phyloP scores from a whole-genome alignment of 31 red algal species.

The Bonnemaisonia californica region DNA sequence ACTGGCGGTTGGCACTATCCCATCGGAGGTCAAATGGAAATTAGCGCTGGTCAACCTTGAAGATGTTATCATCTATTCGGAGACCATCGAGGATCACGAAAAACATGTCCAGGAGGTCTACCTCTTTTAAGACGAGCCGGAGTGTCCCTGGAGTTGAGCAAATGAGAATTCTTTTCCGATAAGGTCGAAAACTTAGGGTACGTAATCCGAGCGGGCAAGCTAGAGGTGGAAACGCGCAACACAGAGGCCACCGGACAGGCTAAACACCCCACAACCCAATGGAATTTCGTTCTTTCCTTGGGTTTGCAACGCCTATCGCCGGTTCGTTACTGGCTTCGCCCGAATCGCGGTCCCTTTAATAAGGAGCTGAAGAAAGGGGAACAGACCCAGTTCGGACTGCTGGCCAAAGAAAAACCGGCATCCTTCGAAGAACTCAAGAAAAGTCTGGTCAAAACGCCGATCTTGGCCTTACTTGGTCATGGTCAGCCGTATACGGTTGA shows the following conservation, averaged over 20 bases:
- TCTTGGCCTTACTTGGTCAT: not conserved
- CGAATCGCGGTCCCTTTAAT: slow-evolving; percentile 18
- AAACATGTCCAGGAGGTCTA: slow-evolving; percentile 11
- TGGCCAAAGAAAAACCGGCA: not conserved
- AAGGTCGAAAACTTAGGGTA: slow-evolving; percentile 39
- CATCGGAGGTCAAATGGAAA: too few species aligned
- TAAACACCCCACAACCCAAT: not conserved
- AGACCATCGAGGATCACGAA: slow-evolving; percentile 19
- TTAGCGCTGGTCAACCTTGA: slow-evolving; percentile 35
- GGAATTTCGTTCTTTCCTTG: slow-evolving; percentile 33
- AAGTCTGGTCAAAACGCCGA: not conserved
- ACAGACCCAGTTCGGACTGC: not conserved
- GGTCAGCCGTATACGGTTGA: slow-evolving; percentile 4
- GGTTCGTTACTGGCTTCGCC: slow-evolving; percentile 39
- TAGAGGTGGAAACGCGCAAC: not conserved
- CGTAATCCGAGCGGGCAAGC: not conserved
- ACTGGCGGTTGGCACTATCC: slow-evolving; percentile 19
- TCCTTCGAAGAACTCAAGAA: too few species aligned
- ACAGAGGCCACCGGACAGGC: slow-evolving; percentile 8
- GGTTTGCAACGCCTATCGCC: slow-evolving; percentile 18
- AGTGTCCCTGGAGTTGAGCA: slow-evolving; percentile 21
- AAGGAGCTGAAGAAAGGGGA: not conserved
- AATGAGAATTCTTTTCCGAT: slow-evolving; percentile 21
- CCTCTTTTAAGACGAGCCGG: not conserved
- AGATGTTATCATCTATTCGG: slow-evolving; percentile 44